Evolutionary conservation across 257 asterid genomes (phyloP), one percentile per base, ranked within the genome.

Genomic region (Solanum okadae): DNA sequence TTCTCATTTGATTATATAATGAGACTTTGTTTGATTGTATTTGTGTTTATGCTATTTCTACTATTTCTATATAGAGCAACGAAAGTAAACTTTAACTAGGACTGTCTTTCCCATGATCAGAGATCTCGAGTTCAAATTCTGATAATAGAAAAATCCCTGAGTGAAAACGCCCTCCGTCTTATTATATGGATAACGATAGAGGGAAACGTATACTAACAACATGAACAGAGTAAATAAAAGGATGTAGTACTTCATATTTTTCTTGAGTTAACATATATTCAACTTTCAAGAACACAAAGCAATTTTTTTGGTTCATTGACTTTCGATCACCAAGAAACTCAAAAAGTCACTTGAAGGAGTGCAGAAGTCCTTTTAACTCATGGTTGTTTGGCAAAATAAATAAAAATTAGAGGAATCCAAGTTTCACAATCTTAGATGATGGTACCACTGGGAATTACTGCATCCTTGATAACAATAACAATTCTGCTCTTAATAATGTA

Each of bases 401-500:
- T 14, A 52, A 52, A 52, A 52, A 56, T 82, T 6, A 5, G 31
- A 37, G 31, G 18, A 75, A 75, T 35, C 56, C 83, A 76, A 68
- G 33, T 56, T 56, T 13, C 34, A 18, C 27, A 29, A 5, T 10
- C 46, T 42, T 18, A 96, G 92, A 96, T 96, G 87, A 95, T 87
- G 3, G 92, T 93, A 83, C 95, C 96, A 87, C 92, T 90, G 46
- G 56, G 97, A 90, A 96, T 92, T 87, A 94, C 75, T 56, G 96
- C 98, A 91, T 94, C 99, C 92, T 96, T 92, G 89, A 96, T 91
- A 9, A 96, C 95, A 4, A 96, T 94, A 75, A 95, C 98, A n/a
- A 96, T 95, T 37, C 95, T 96, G n/a, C 99, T 95, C 94, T 94
- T 94, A 90, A 96, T 96, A 70, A 96, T 95, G 93, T 95, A 96